phyloP scores from a whole-genome alignment of 495 filamentous ascomycete genomes.

The Pseudevernia furfuracea region DNA sequence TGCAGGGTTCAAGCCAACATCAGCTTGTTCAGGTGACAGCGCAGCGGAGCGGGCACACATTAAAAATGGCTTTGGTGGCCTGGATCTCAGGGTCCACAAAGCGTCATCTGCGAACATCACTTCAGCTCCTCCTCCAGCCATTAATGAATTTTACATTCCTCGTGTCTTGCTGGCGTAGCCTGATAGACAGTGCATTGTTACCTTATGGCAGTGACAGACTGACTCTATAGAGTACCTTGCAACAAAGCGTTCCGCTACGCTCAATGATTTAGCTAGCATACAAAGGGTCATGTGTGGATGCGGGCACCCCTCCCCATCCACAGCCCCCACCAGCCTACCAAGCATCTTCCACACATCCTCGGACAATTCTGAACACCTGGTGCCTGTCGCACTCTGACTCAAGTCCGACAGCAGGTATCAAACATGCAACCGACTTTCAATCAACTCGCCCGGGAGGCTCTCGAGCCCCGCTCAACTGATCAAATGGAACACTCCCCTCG shows the following conservation, averaged over 20 bases:
- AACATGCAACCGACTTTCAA: constrained; percentile 20
- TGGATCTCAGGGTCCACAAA: background rate
- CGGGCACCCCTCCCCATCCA: background rate
- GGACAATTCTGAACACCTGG: background rate
- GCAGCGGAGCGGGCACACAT: background rate
- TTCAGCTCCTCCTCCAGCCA: background rate
- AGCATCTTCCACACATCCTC: background rate
- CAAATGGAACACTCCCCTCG: constrained; percentile 16
- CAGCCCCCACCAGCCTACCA: constrained; percentile 12
- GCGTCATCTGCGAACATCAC: constrained; percentile 17
- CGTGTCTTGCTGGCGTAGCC: background rate
- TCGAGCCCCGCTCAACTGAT: constrained; percentile 8
- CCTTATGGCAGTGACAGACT: background rate
- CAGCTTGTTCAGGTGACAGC: background rate
- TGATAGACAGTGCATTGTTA: background rate
- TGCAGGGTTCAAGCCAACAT: background rate
- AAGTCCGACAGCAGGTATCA: background rate
- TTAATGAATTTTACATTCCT: background rate
- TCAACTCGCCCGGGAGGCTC: constrained; percentile 8
- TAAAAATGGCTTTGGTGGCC: too few relatives aligned
- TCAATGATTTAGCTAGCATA: constrained; percentile 2
- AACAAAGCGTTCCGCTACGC: background rate
- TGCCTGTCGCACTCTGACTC: background rate
- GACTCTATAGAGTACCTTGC: too few relatives aligned
- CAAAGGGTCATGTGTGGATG: constrained; percentile 8